Evolutionary conservation across 2,329 filamentous ascomycete species (phyloP), one percentile per base, ranked within the genome.

Genomic region (Escovopsis weberi): DNA sequence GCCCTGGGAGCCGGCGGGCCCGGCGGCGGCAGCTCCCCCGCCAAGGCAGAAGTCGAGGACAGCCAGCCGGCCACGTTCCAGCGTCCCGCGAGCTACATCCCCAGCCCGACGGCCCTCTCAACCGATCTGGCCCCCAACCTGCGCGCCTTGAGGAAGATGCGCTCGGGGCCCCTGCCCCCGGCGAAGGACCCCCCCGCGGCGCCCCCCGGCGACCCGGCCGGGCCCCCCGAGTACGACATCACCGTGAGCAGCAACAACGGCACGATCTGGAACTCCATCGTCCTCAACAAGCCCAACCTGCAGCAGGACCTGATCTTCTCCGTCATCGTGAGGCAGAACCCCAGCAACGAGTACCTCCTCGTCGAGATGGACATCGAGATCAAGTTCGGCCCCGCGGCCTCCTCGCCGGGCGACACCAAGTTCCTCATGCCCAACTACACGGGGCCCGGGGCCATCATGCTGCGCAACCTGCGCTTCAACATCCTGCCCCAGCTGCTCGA

Each of bases 401-500:
- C 8, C 6, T 7, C 10, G 7, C 33, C 6, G n/a, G 26, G 33
- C 32, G 12, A 40, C 4, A 39, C 26, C 11, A 12, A 5, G 5
- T 39, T 19, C 26, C 36, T 49, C 6, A 33, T 49, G 41, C 30
- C 40, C 10, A 45, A 37, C 23, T 49, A 49, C 36, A 23, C 9
- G 5, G 47, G 47, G 7, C 43, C 45, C 2, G 47, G 45, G 3
- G 37, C 47, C 4, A 26, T 26, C n/a, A 47, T 49, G 45, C 38
- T 49, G 28, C 43, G 18, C 30, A 47, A 49, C 19, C 38, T 49
- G n/a, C 45, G 47, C 15, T 49, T 49, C 47, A 48, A 48, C 41
- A 39, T 48, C n/a, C 18, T 40, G 8, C 38, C 38, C 6, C 26
- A 15, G 4, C 12, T 40, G 9, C 4, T 34, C 8, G 30, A 33